Percentiles rank a stretch among this genome's conserved stretches.
These are phyloP conservation scores for Urtica urens DNA, from an alignment of 306 rosid genomes.

Conservation along the genomic window DNA sequence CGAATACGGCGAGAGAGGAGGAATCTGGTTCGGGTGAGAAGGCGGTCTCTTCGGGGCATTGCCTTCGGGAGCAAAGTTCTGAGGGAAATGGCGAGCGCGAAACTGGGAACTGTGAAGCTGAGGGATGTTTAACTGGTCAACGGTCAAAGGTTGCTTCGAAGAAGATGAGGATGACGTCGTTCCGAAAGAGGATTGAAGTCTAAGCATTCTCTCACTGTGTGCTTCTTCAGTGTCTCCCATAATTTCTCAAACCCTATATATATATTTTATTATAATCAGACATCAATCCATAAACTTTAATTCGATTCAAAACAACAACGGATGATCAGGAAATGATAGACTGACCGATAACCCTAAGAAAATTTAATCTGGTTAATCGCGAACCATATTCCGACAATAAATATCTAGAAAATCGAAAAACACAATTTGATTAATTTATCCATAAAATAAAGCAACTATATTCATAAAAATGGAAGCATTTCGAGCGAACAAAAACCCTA, in stretches of 20 bases:
- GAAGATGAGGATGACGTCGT: slow-evolving; percentile 49
- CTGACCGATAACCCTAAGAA: too few relatives aligned
- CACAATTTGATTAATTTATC: too few relatives aligned
- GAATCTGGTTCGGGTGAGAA: slow-evolving; percentile 80
- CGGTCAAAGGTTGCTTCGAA: slow-evolving; percentile 36
- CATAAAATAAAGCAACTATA: neutral
- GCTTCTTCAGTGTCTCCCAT: slow-evolving; percentile 76
- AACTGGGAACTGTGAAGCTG: slow-evolving; percentile 47
- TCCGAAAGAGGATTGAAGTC: slow-evolving; percentile 59
- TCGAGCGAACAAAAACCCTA: neutral
- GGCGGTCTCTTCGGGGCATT: slow-evolving; percentile 64
- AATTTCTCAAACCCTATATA: too few relatives aligned
- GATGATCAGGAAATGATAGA: too few relatives aligned
- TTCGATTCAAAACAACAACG: neutral
- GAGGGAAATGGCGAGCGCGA: slow-evolving; percentile 49
- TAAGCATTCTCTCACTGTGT: slow-evolving; percentile 44
- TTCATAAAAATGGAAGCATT: neutral
- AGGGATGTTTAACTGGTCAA: slow-evolving; percentile 60
- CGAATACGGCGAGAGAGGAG: slow-evolving; percentile 80
- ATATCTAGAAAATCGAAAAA: neutral
- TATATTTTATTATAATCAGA: too few relatives aligned
- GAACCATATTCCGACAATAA: slow-evolving; percentile 19
- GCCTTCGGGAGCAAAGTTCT: slow-evolving; percentile 27
- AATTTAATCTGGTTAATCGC: too few relatives aligned
- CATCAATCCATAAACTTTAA: neutral